These are phyloP conservation scores for Eimeria praecox DNA, from an alignment of 169 alveolate species.

Conservation along the genomic window DNA sequence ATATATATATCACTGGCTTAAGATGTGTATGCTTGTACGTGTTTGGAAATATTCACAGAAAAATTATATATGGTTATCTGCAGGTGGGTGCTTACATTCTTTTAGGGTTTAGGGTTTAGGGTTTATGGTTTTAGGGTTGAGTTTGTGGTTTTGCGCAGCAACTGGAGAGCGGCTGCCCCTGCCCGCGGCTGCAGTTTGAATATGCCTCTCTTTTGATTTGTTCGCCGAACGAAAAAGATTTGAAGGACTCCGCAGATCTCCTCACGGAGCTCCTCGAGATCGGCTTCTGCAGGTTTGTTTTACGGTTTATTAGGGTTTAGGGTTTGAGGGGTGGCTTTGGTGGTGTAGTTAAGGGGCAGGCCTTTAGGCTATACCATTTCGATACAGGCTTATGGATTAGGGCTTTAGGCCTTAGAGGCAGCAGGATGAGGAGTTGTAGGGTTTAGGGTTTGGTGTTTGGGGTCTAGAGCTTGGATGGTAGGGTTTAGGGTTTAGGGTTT, in stretches of 20 bases:
- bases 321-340: slow-evolving; percentile 1
- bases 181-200: slow-evolving; percentile 83
- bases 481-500: not conserved
- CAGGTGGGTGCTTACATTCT: not conserved
- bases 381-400: not conserved
- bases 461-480: not conserved
- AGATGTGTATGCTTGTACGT: not conserved
- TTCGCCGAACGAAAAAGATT: slow-evolving; percentile 70
- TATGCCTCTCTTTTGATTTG: slow-evolving; percentile 80
- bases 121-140: not conserved
- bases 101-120: slow-evolving; percentile 20
- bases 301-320: slow-evolving; percentile 8
- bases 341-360: not conserved
- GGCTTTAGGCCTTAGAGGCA: too few species aligned
- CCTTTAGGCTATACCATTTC: not conserved
- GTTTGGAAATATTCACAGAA: not conserved
- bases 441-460: not conserved
- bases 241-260: slow-evolving; percentile 79
- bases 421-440: too few species aligned
- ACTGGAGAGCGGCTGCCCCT: slow-evolving; percentile 72
- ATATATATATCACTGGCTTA: not conserved
- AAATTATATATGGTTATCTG: not conserved
- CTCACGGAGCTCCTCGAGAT: slow-evolving; percentile 81
- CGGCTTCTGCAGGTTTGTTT: slow-evolving; percentile 78
- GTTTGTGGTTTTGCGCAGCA: slow-evolving; percentile 60